Conservation (phyloP, 331 rosid species). For the Quercus lobata region DNA sequence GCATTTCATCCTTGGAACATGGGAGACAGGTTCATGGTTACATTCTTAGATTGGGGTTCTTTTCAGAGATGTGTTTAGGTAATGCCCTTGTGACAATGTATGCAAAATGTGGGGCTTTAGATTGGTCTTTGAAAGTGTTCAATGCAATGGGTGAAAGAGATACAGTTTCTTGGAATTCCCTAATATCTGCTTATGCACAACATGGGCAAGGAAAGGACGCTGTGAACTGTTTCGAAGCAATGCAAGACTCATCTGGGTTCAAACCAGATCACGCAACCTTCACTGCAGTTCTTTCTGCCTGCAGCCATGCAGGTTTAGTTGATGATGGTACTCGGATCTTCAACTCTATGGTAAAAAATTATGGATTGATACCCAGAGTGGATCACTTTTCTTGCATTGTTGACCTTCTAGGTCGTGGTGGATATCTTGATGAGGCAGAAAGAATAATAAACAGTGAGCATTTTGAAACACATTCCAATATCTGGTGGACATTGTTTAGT, state of each 20-base stretch:
- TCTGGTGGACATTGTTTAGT: conserved; percentile 80
- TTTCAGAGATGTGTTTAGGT: conserved; percentile 41
- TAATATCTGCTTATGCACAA: conserved; percentile 70
- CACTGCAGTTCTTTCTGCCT: conserved; percentile 72
- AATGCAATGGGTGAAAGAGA: conserved; percentile 49
- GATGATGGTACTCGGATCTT: conserved; percentile 55
- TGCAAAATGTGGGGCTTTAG: conserved; percentile 69
- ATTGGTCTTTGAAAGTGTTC: conserved; percentile 52
- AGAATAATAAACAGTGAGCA: conserved; percentile 39
- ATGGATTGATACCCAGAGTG: conserved; percentile 39
- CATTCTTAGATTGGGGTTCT: conserved; percentile 38
- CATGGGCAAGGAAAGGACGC: conserved; percentile 80
- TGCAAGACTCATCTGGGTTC: conserved; percentile 35
- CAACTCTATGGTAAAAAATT: conserved; percentile 46
- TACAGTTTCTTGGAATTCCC: conserved; percentile 71
- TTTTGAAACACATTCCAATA: conserved; percentile 50
- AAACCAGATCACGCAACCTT: conserved; percentile 71
- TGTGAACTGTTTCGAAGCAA: conserved; percentile 44
- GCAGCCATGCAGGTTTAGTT: conserved; percentile 74
- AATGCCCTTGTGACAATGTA: conserved; percentile 67
- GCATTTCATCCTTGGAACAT: conserved; percentile 47
- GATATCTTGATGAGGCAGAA: conserved; percentile 74
- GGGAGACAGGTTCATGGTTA: conserved; percentile 77
- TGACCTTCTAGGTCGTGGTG: conserved; percentile 69
- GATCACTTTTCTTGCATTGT: conserved; percentile 82